A percentile compares a stretch with the other conserved stretches of the same genome.
These are phyloP conservation scores for Rhizophagus clarus DNA, from an alignment of 192 early-diverging fungal genomes.

Conservation along the genomic window DNA sequence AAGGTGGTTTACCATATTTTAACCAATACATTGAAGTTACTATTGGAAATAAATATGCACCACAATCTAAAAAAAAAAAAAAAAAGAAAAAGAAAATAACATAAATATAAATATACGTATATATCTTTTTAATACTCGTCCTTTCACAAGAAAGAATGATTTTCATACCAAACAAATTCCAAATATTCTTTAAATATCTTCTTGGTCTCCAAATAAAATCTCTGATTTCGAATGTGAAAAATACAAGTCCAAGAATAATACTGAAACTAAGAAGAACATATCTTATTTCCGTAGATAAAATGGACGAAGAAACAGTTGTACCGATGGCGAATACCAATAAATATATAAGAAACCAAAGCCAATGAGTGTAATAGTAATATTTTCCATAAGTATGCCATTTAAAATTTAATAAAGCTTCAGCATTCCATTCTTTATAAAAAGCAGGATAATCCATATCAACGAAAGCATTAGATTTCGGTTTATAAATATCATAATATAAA, in stretches of 20 bases:
- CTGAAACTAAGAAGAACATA: not conserved
- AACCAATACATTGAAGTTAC: conserved; percentile 4
- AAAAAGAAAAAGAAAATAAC: too few relatives aligned
- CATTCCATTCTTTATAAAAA: conserved; percentile 3
- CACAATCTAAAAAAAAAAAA: conserved; percentile 7
- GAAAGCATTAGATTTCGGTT: too few relatives aligned
- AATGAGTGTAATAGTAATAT: not conserved
- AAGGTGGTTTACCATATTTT: not conserved
- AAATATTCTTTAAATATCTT: not conserved
- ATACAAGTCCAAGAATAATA: not conserved
- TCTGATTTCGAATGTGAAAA: not conserved
- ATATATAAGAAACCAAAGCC: not conserved
- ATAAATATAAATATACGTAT: too few relatives aligned
- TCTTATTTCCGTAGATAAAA: not conserved
- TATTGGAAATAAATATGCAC: conserved; percentile 2
- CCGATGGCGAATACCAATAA: not conserved
- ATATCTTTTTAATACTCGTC: too few relatives aligned
- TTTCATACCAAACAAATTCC: conserved; percentile 12
- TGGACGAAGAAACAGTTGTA: not conserved
- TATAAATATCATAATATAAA: too few relatives aligned
- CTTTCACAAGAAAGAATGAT: too few relatives aligned
- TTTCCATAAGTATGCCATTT: conserved; percentile 12
- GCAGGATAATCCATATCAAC: too few relatives aligned
- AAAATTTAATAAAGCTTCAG: conserved; percentile 15
- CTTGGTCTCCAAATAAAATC: not conserved